These are phyloP conservation scores for Aspergillus ochraceoroseus DNA, from an alignment of 2,329 filamentous ascomycete genomes.

Conservation along the genomic window DNA sequence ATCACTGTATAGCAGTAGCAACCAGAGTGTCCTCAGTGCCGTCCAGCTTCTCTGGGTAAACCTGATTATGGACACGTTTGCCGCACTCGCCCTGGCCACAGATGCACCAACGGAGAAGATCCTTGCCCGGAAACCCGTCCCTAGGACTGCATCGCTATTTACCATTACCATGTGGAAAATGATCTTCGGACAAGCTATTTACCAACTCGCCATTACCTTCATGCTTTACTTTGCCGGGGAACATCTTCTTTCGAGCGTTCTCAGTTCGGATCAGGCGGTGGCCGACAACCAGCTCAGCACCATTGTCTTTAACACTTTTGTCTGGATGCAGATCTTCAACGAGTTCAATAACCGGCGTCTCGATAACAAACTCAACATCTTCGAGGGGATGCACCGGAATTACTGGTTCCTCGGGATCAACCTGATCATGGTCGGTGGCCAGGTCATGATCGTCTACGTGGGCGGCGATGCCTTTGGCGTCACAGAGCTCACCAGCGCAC, in stretches of 20 bases:
- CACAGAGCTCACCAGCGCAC: slow-evolving; percentile 60
- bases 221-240: slow-evolving; percentile 72
- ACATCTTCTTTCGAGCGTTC: slow-evolving; percentile 49
- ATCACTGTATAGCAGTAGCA: slow-evolving; percentile 64
- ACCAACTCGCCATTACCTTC: slow-evolving; percentile 75
- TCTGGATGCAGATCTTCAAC: slow-evolving; percentile 99
- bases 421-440: slow-evolving; percentile 78
- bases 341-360: slow-evolving; percentile 94
- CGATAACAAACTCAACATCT: slow-evolving; percentile 93
- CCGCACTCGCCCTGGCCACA: slow-evolving; percentile 80
- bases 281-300: slow-evolving; percentile 59
- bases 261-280: slow-evolving; percentile 48
- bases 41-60: slow-evolving; percentile 96
- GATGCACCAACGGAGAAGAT: slow-evolving; percentile 82
- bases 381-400: slow-evolving; percentile 80
- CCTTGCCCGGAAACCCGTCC: slow-evolving; percentile 71
- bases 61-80: slow-evolving; percentile 94
- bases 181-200: slow-evolving; percentile 89
- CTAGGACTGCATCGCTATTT: slow-evolving; percentile 70
- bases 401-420: slow-evolving; percentile 87
- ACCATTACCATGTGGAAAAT: slow-evolving; percentile 98
- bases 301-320: slow-evolving; percentile 94
- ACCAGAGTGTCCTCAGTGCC: slow-evolving; percentile 73
- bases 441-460: slow-evolving; percentile 83
- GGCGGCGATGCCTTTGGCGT: slow-evolving; percentile 79